Evolutionary conservation across 2,329 filamentous ascomycete genomes (phyloP), one percentile per base, ranked within the genome.

Genomic region (Nakataea oryzae): DNA sequence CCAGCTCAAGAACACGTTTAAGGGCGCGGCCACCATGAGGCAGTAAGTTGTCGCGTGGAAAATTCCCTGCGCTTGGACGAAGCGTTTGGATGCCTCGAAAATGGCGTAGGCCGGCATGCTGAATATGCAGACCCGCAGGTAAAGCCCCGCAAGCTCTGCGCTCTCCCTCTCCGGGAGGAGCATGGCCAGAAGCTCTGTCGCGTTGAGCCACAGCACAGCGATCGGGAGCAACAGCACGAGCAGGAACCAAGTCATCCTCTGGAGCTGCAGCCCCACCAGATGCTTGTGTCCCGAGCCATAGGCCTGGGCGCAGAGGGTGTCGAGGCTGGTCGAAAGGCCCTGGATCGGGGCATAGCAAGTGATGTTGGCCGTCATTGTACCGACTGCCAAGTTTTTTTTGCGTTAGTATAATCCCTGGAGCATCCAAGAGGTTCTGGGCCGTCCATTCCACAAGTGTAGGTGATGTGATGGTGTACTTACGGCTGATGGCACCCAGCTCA

Each of bases 281-380:
- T 93, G 89, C 71, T 89, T 96, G 72, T 89, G 89, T 0, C 93
- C 93, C 0, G 90, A 96, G 2, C 95, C 93, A 71, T 96, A 97
- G 0, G 95, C 93, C 74, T 97, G 93, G 0, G 93, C 86, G 73
- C 93, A 97, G 2, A 97, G 85, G 0, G 93, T 97, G 74, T 97
- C 93, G 50, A 97, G 79, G 66, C 88, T 91, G 5, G 93, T 97
- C 1, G 92, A 88, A 17, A 97, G 81, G n/a, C 92, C 89, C 70
- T 92, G 89, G 70, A 90, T 89, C 21, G 90, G 85, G 0, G 88
- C 88, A 69, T 89, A 87, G 63, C 88, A 90, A 17, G 84, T 89
- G 67, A 95, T 93, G 66, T 86, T 91, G 30, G 87, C 87, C 2
- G 88, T 90, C 90, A 93, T 93, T 69, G 86, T 86, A 6, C 85